These are phyloP conservation scores for Boletus smithii DNA, from an alignment of 1,284 basidiomycete genomes.

Conservation along the genomic window DNA sequence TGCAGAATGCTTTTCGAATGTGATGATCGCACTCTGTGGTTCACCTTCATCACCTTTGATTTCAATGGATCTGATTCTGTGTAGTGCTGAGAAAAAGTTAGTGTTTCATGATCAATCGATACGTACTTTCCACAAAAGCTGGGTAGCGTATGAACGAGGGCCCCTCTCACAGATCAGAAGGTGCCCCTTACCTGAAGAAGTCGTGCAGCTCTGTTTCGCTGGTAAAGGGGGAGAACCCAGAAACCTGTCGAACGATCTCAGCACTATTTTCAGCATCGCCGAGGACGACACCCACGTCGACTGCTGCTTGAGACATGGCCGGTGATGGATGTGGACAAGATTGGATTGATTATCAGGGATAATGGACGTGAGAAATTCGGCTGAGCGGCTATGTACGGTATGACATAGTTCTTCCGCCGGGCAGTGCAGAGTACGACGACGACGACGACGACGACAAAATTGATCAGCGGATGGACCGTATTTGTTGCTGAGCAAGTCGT, in stretches of 20 bases:
- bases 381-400: background rate
- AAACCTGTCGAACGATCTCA: slow-evolving; percentile 46
- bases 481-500: slow-evolving; percentile 1
- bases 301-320: slow-evolving; percentile 27
- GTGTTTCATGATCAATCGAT: background rate
- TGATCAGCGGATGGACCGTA: slow-evolving; percentile 14
- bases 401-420: slow-evolving; percentile 12
- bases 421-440: slow-evolving; percentile 16
- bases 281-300: slow-evolving; percentile 18
- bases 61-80: slow-evolving; percentile 64
- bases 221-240: slow-evolving; percentile 58
- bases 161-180: slow-evolving; percentile 7
- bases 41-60: slow-evolving; percentile 37
- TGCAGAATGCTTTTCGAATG: slow-evolving; percentile 74
- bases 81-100: background rate
- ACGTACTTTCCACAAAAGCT: slow-evolving; percentile 77
- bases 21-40: slow-evolving; percentile 49
- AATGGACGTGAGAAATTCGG: slow-evolving; percentile 17
- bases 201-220: slow-evolving; percentile 60
- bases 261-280: background rate
- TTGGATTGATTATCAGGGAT: slow-evolving; percentile 7
- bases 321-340: too few species aligned
- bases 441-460: slow-evolving; percentile 2
- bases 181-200: slow-evolving; percentile 67
- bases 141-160: slow-evolving; percentile 9